Evolutionary conservation across 169 alveolate genomes (phyloP).

Genomic region (Plasmodium yoelii): DNA sequence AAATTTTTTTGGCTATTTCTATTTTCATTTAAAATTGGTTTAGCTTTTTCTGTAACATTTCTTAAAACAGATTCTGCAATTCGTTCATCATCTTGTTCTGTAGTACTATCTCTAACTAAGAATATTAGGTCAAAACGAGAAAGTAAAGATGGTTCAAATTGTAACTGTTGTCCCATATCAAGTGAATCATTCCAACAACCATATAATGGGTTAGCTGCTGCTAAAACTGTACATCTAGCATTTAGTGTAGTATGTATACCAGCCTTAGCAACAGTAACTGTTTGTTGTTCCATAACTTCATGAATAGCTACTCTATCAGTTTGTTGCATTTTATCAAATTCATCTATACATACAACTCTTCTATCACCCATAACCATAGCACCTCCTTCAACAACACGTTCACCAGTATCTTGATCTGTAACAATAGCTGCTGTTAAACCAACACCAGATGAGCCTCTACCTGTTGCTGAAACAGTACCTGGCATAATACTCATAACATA

Average conservation of each 20-base stretch:
- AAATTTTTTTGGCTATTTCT: slow-evolving; percentile 75
- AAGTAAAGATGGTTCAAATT: slow-evolving; percentile 97
- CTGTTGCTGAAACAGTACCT: slow-evolving; percentile 97
- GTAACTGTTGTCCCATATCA: slow-evolving; percentile 94
- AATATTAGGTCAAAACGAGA: slow-evolving; percentile 97
- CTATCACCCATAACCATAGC: slow-evolving; percentile 99
- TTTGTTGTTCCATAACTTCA: slow-evolving; percentile 99
- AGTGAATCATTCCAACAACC: slow-evolving; percentile 95
- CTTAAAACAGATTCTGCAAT: slow-evolving; percentile 85
- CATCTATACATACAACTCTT: slow-evolving; percentile 98
- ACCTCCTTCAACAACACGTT: slow-evolving; percentile 98
- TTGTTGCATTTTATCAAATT: slow-evolving; percentile 98
- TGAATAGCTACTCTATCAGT: slow-evolving; percentile 99
- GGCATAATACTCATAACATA: slow-evolving; percentile 95
- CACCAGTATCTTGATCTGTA: slow-evolving; percentile 95
- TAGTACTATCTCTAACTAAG: slow-evolving; percentile 87
- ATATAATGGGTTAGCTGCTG: slow-evolving; percentile 99
- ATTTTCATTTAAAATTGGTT: slow-evolving; percentile 80
- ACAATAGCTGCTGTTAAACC: slow-evolving; percentile 99
- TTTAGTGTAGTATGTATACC: slow-evolving; percentile 98
- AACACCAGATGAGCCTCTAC: slow-evolving; percentile 99
- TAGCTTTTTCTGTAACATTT: slow-evolving; percentile 85
- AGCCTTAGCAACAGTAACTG: slow-evolving; percentile 99
- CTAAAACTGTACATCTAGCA: slow-evolving; percentile 98
- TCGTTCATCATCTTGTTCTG: slow-evolving; percentile 85